phyloP scores from a whole-genome alignment of 2,329 filamentous ascomycete genomes.

The Colletotrichum shisoi region DNA sequence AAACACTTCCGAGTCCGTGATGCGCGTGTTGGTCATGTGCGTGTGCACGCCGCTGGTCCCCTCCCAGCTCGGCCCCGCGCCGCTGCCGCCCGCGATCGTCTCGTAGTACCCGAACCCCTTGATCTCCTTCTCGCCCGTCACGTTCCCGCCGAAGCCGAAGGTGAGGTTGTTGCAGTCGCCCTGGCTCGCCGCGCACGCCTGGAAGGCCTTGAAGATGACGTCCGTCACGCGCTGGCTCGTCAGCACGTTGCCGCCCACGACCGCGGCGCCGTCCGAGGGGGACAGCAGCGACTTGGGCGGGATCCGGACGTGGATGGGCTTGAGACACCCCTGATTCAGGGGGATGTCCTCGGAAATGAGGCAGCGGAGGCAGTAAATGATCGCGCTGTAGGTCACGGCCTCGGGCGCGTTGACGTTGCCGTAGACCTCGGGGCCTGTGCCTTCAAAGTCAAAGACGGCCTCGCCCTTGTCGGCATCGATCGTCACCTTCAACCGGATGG shows the following conservation, averaged over 20 bases:
- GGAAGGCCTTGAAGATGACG: constrained; percentile 71
- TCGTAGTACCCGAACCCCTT: constrained; percentile 64
- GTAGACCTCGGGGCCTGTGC: constrained; percentile 81
- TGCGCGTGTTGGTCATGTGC: constrained; percentile 80
- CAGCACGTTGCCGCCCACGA: constrained; percentile 80
- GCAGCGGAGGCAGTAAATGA: constrained; percentile 84
- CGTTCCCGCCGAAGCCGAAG: constrained; percentile 72
- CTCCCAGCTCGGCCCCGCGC: constrained; percentile 67
- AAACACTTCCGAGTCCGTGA: constrained; percentile 63
- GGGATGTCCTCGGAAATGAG: constrained; percentile 84
- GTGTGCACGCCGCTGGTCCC: constrained; percentile 56
- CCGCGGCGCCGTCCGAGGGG: constrained; percentile 78
- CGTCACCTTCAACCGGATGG: constrained; percentile 75
- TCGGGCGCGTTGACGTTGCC: constrained; percentile 83
- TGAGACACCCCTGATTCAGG: constrained; percentile 82
- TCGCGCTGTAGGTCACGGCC: constrained; percentile 84
- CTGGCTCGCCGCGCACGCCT: constrained; percentile 79
- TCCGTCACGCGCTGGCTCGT: constrained; percentile 57
- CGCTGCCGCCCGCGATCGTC: constrained; percentile 70
- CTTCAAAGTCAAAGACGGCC: constrained; percentile 80
- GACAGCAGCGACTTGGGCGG: constrained; percentile 76
- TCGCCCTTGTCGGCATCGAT: constrained; percentile 79
- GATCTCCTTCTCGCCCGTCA: constrained; percentile 49
- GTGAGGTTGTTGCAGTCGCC: constrained; percentile 86
- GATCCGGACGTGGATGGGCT: constrained; percentile 77